These are phyloP conservation scores for Schwanniomyces polymorphus DNA, from an alignment of 805 yeast species.

Conservation along the genomic window DNA sequence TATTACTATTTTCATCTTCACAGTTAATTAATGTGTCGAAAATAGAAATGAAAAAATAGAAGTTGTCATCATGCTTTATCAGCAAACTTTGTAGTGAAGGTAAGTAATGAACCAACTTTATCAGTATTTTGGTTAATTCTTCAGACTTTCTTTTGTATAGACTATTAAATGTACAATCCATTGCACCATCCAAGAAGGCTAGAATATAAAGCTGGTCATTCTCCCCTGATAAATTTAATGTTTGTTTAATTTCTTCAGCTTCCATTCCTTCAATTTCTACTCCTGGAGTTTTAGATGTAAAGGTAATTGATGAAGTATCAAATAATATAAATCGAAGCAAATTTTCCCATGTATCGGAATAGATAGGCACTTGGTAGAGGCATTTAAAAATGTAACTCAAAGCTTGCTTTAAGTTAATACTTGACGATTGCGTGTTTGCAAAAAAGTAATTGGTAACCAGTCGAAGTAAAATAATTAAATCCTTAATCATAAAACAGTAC, in stretches of 20 bases:
- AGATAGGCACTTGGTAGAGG: slow-evolving; percentile 33
- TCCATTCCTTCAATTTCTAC: slow-evolving; percentile 14
- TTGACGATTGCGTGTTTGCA: slow-evolving; percentile 1
- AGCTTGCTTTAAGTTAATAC: neutral
- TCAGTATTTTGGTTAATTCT: slow-evolving; percentile 14
- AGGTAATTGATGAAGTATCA: slow-evolving; percentile 41
- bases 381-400: slow-evolving; percentile 24
- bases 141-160: slow-evolving; percentile 15
- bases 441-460: slow-evolving; percentile 7
- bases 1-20: slow-evolving; percentile 10
- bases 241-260: slow-evolving; percentile 28
- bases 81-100: slow-evolving; percentile 20
- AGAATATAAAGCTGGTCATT: slow-evolving; percentile 27
- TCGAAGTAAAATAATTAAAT: slow-evolving; percentile 12
- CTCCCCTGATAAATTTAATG: slow-evolving; percentile 23
- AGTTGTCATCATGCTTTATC: slow-evolving; percentile 16
- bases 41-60: slow-evolving; percentile 20
- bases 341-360: slow-evolving; percentile 34
- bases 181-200: slow-evolving; percentile 41
- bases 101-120: slow-evolving; percentile 22
- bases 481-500: slow-evolving; percentile 20
- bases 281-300: slow-evolving; percentile 10
- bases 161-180: slow-evolving; percentile 25
- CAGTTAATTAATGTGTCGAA: slow-evolving; percentile 23
- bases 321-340: slow-evolving; percentile 41